Evolutionary conservation across 768 basidiomycete genomes (phyloP).

Genomic region (Pleurotus tuoliensis): DNA sequence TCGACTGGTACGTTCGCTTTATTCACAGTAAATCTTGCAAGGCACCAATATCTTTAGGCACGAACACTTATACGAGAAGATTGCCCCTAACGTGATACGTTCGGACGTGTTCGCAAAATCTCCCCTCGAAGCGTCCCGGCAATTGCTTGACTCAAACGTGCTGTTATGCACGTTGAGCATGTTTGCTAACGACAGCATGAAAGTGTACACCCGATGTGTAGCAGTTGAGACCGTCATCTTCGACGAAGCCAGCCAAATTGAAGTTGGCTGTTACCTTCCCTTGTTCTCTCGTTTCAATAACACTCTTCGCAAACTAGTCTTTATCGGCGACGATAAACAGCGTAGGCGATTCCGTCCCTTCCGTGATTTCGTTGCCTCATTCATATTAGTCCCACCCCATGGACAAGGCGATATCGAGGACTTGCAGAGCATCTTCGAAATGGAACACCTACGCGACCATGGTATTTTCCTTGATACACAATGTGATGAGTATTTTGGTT

Average conservation of each 20-base stretch:
- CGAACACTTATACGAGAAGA: constrained; percentile 59
- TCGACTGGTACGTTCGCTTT: constrained; percentile 48
- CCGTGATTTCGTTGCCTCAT: constrained; percentile 14
- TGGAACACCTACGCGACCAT: constrained; percentile 38
- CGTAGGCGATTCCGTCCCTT: constrained; percentile 29
- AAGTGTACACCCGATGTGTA: constrained; percentile 21
- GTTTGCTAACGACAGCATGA: constrained; percentile 38
- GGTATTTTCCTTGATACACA: constrained; percentile 56
- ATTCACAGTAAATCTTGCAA: constrained; percentile 1
- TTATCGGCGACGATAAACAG: constrained; percentile 55
- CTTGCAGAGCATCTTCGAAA: constrained; percentile 61
- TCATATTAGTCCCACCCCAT: constrained; percentile 55
- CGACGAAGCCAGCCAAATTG: constrained; percentile 49
- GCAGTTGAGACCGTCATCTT: constrained; percentile 39
- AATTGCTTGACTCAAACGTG: constrained; percentile 39
- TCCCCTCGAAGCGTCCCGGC: constrained; percentile 18
- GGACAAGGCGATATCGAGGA: constrained; percentile 48
- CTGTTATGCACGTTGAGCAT: constrained; percentile 68
- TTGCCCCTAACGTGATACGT: constrained; percentile 44
- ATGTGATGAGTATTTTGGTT: constrained; percentile 36
- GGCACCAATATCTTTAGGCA: constrained; percentile 46
- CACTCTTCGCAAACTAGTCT: constrained; percentile 38
- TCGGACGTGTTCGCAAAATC: constrained; percentile 29
- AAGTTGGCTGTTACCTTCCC: constrained; percentile 38
- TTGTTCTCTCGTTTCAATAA: constrained; percentile 29